Conservation (phyloP, 495 filamentous ascomycete species). For the Cercophora sp. region DNA sequence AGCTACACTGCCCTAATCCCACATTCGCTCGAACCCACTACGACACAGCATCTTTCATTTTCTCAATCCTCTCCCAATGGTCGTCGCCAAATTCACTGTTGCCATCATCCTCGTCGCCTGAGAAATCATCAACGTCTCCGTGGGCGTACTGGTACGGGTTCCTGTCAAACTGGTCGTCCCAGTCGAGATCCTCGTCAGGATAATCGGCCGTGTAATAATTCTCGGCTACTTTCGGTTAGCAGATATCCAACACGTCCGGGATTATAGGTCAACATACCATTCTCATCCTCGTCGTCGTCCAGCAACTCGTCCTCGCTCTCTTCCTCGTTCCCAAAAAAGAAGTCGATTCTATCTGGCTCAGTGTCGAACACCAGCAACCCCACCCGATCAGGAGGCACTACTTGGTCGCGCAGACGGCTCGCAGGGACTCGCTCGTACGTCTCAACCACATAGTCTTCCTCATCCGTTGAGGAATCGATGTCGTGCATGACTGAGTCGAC, state of each 20-base stretch:
- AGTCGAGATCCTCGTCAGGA: constrained; percentile 53
- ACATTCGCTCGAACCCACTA: neutral
- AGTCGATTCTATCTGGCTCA: constrained; percentile 45
- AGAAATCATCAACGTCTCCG: neutral
- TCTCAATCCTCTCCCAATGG: neutral
- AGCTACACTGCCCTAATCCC: too few relatives aligned
- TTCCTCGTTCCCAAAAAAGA: constrained; percentile 45
- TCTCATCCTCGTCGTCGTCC: constrained; percentile 55
- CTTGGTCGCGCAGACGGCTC: constrained; percentile 36
- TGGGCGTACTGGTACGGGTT: constrained; percentile 39
- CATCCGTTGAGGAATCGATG: constrained; percentile 35
- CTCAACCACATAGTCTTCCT: constrained; percentile 50
- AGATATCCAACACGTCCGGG: too few relatives aligned
- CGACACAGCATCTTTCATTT: too few relatives aligned
- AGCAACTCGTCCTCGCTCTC: constrained; percentile 45
- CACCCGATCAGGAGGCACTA: constrained; percentile 34
- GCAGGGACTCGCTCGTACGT: constrained; percentile 51
- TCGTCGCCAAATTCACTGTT: constrained; percentile 37
- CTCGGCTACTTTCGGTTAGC: constrained; percentile 39
- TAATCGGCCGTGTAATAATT: constrained; percentile 54
- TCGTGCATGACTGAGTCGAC: constrained; percentile 18
- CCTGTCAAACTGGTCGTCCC: constrained; percentile 47
- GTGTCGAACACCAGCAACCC: constrained; percentile 51
- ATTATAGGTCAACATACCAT: constrained; percentile 35
- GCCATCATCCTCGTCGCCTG: neutral